Conservation (phyloP, 352 stramenopile genomes). For the Stephanocyclus meneghinianus region DNA sequence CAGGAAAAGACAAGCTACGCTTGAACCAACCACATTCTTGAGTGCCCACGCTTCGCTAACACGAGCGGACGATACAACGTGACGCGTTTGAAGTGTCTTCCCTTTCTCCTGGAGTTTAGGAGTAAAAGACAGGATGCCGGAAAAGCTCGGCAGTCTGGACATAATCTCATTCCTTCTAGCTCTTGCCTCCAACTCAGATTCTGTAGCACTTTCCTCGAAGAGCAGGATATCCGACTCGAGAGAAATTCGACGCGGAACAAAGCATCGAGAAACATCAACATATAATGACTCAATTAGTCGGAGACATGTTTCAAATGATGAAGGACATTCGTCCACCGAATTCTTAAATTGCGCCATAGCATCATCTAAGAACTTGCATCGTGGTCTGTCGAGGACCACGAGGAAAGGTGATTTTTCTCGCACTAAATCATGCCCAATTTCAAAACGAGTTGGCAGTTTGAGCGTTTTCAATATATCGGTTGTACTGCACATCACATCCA, state of each 20-base stretch:
- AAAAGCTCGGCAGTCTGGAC: constrained; percentile 9
- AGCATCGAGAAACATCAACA: background rate
- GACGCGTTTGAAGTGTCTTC: constrained; percentile 3
- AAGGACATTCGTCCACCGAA: background rate
- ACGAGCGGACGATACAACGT: constrained; percentile 33
- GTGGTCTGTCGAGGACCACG: background rate
- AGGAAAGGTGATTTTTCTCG: background rate
- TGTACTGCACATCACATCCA: constrained; percentile 23
- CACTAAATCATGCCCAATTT: constrained; percentile 14
- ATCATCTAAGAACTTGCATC: constrained; percentile 27
- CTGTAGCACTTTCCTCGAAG: background rate
- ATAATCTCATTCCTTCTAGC: background rate
- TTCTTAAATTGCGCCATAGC: background rate
- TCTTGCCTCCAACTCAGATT: background rate
- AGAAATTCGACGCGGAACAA: constrained; percentile 9
- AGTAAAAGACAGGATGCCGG: background rate
- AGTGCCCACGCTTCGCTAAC: constrained; percentile 20
- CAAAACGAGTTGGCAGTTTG: constrained; percentile 26
- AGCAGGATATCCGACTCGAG: constrained; percentile 12
- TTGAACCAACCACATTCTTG: constrained; percentile 17
- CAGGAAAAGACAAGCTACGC: constrained; percentile 22
- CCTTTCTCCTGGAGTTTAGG: constrained; percentile 6
- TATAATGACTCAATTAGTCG: constrained; percentile 9
- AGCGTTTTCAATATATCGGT: constrained; percentile 16
- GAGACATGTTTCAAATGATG: background rate